phyloP scores from a whole-genome alignment of 208 protist species.

The Wallacemonas rigidus region DNA sequence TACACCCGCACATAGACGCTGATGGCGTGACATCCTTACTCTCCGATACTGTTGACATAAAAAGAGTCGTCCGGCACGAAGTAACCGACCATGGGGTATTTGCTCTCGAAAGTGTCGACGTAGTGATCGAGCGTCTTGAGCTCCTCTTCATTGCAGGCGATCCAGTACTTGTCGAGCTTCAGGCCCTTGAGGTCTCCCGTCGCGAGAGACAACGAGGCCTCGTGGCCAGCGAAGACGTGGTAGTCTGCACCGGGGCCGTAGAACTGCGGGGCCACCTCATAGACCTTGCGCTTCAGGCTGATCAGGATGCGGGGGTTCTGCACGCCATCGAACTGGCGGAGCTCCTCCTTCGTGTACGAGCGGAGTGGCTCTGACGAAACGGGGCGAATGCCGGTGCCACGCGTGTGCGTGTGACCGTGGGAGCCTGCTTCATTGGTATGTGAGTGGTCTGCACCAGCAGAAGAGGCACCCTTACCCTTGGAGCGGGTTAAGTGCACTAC shows the following conservation, averaged over 20 bases:
- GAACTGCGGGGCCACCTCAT: conserved; percentile 82
- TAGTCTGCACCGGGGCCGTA: conserved; percentile 83
- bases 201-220: conserved; percentile 68
- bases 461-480: conserved; percentile 26
- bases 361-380: conserved; percentile 42
- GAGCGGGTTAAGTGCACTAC: conserved; percentile 26
- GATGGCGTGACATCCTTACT: background rate
- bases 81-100: conserved; percentile 88
- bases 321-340: conserved; percentile 70
- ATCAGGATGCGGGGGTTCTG: conserved; percentile 64
- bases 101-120: conserved; percentile 67
- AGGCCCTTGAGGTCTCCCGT: conserved; percentile 55
- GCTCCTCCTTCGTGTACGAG: conserved; percentile 72
- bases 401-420: conserved; percentile 27
- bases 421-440: conserved; percentile 12
- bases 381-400: conserved; percentile 55
- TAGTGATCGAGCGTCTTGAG: conserved; percentile 69
- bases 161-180: conserved; percentile 81
- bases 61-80: conserved; percentile 70
- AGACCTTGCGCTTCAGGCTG: conserved; percentile 82
- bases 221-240: conserved; percentile 78
- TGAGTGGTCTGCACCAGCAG: background rate
- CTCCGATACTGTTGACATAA: conserved; percentile 30
- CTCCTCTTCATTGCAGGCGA: conserved; percentile 68
- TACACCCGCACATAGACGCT: too few relatives aligned